Percentiles rank a stretch among this genome's conserved stretches.
These are phyloP conservation scores for Stromatinia cepivora DNA, from an alignment of 2,329 filamentous ascomycete species.

Conservation along the genomic window DNA sequence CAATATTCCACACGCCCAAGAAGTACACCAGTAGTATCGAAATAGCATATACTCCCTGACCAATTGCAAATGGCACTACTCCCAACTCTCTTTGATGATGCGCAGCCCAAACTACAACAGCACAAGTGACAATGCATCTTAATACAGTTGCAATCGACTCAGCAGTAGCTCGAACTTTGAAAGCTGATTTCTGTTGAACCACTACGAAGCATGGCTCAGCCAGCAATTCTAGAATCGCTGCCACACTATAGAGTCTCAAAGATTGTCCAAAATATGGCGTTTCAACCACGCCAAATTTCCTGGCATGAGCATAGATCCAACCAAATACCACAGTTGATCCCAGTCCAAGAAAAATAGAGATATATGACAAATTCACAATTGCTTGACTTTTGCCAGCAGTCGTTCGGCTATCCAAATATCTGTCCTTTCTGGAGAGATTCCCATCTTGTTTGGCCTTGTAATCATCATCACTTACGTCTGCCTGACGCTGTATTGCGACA, in stretches of 20 bases:
- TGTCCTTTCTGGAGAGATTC: neutral
- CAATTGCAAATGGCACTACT: conserved; percentile 84
- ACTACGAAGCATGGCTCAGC: conserved; percentile 89
- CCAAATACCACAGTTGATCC: conserved; percentile 65
- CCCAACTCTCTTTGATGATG: conserved; percentile 58
- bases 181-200: conserved; percentile 77
- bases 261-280: conserved; percentile 63
- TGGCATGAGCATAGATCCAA: conserved; percentile 60
- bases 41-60: conserved; percentile 75
- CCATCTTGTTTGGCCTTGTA: conserved; percentile 13
- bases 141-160: conserved; percentile 80
- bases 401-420: conserved; percentile 26
- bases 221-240: conserved; percentile 70
- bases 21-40: conserved; percentile 70
- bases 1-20: conserved; percentile 57
- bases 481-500: conserved; percentile 84
- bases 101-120: conserved; percentile 64
- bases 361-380: conserved; percentile 84
- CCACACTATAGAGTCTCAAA: conserved; percentile 56
- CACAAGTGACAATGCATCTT: conserved; percentile 75
- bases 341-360: conserved; percentile 70
- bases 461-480: conserved; percentile 36
- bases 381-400: conserved; percentile 60
- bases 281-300: conserved; percentile 49
- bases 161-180: conserved; percentile 75